phyloP scores from a whole-genome alignment of 352 stramenopile species.

The Phytophthora capsici region DNA sequence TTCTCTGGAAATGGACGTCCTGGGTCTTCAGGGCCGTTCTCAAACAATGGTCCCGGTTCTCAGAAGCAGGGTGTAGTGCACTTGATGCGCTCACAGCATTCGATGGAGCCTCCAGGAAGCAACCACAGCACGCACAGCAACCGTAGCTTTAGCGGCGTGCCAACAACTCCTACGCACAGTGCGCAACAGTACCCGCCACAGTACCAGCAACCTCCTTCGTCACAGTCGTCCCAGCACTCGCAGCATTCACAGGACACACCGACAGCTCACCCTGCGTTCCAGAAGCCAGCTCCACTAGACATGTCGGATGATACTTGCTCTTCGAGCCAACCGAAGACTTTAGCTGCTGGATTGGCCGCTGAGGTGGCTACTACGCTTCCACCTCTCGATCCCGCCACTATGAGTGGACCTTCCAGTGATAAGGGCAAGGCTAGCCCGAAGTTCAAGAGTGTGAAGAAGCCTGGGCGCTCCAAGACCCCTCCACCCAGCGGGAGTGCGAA shows the following conservation, averaged over 20 bases:
- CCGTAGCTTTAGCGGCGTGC: slow-evolving; percentile 25
- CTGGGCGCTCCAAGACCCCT: slow-evolving; percentile 74
- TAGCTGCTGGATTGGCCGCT: slow-evolving; percentile 10
- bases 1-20: slow-evolving; percentile 37
- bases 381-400: slow-evolving; percentile 18
- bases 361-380: slow-evolving; percentile 30
- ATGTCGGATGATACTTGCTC: slow-evolving; percentile 8
- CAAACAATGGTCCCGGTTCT: slow-evolving; percentile 24
- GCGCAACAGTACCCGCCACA: slow-evolving; percentile 12
- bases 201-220: slow-evolving; percentile 23
- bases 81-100: slow-evolving; percentile 32
- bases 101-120: slow-evolving; percentile 42
- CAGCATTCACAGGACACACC: slow-evolving; percentile 19
- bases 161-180: slow-evolving; percentile 13
- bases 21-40: slow-evolving; percentile 19
- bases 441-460: slow-evolving; percentile 69
- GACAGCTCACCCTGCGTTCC: slow-evolving; percentile 16
- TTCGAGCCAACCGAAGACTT: slow-evolving; percentile 28
- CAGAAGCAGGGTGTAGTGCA: slow-evolving; percentile 17
- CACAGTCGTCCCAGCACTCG: slow-evolving; percentile 34
- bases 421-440: slow-evolving; percentile 76
- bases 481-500: slow-evolving; percentile 76
- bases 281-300: slow-evolving; percentile 24
- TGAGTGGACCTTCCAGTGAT: slow-evolving; percentile 68
- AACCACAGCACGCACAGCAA: slow-evolving; percentile 43